These are phyloP conservation scores for Kentomonas sorsogonicus DNA, from an alignment of 208 protist species.

Conservation along the genomic window DNA sequence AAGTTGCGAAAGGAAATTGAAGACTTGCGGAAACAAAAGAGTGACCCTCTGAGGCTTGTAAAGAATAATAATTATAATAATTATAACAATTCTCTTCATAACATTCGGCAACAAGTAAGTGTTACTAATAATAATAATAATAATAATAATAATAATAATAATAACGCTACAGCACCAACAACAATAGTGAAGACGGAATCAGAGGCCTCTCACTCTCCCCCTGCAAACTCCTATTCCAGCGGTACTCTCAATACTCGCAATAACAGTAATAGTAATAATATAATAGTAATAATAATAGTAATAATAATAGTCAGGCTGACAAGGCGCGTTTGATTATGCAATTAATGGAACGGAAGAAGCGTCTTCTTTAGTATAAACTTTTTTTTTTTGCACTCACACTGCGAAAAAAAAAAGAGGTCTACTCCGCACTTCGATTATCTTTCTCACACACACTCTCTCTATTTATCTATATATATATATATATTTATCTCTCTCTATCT, in stretches of 20 bases:
- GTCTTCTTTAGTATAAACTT: not conserved
- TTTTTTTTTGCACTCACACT: no score
- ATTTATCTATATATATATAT: not conserved
- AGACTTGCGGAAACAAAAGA: constrained; percentile 50
- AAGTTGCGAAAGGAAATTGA: constrained; percentile 60
- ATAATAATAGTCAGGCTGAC: no score
- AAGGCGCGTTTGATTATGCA: no score
- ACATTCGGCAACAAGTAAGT: constrained; percentile 42
- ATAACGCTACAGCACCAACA: not conserved
- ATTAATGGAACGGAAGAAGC: not conserved
- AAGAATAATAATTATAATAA: no score
- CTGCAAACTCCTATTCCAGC: no score
- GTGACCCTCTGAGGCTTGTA: constrained; percentile 71
- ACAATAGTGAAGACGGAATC: not conserved
- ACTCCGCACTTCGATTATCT: no score
- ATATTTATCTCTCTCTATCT: not conserved
- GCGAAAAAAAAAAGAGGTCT: constrained; percentile 1
- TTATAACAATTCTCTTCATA: no score
- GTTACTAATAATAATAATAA: constrained; percentile 5
- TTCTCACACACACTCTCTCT: constrained; percentile 3
- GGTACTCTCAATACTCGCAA: no score
- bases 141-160: constrained; percentile 9
- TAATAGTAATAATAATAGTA: no score
- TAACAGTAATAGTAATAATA: no score
- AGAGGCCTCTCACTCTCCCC: not conserved